A percentile compares a stretch with the other conserved stretches of the same genome.
These are phyloP conservation scores for Arthroderma sp. DNA, from an alignment of 2,329 filamentous ascomycete genomes.

Conservation along the genomic window DNA sequence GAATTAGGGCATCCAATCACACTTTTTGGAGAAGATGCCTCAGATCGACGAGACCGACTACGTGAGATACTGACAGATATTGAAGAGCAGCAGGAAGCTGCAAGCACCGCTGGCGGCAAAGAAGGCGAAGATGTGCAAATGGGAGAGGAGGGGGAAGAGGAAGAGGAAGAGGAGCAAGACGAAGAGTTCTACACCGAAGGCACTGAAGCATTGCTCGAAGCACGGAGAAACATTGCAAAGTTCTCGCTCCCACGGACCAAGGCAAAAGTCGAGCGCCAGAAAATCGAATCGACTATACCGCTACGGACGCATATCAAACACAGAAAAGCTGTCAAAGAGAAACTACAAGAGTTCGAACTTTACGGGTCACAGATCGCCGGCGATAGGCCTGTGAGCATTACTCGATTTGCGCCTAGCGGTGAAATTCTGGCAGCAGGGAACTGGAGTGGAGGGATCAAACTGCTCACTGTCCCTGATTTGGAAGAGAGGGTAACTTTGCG, in stretches of 20 bases:
- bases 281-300: conserved; percentile 67
- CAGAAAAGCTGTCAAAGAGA: conserved; percentile 76
- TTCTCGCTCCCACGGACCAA: conserved; percentile 77
- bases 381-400: conserved; percentile 82
- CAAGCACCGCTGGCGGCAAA: conserved; percentile 40
- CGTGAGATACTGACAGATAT: conserved; percentile 66
- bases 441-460: conserved; percentile 78
- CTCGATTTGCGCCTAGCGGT: conserved; percentile 76
- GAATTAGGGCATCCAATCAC: conserved; percentile 89
- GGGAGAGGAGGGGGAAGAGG: conserved; percentile 37
- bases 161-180: conserved; percentile 59
- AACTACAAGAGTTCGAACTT: conserved; percentile 69
- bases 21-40: conserved; percentile 79
- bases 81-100: conserved; percentile 45
- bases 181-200: conserved; percentile 95
- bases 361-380: conserved; percentile 89
- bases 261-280: conserved; percentile 61
- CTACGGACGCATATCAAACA: conserved; percentile 85
- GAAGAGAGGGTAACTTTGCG: conserved; percentile 62
- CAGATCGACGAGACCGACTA: conserved; percentile 73
- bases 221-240: conserved; percentile 63
- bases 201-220: conserved; percentile 56
- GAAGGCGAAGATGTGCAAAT: conserved; percentile 37
- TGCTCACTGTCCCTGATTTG: conserved; percentile 72
- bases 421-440: conserved; percentile 78